These are phyloP conservation scores for Daldinia sp. DNA, from an alignment of 2,329 filamentous ascomycete genomes.

Conservation along the genomic window DNA sequence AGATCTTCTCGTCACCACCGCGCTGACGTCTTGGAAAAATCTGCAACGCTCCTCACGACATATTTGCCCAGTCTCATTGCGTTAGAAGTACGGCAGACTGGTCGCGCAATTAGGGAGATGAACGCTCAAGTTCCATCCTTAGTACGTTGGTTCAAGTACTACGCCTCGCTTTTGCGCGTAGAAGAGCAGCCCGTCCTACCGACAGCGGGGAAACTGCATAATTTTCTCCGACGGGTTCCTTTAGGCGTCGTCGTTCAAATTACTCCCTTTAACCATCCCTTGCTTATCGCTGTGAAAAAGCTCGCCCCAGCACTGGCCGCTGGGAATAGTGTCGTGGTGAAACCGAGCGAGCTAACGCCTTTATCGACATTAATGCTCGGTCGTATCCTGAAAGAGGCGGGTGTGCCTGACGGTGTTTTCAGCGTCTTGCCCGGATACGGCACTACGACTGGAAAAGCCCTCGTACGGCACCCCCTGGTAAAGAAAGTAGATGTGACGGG, in stretches of 20 bases:
- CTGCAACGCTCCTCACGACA: conserved; percentile 61
- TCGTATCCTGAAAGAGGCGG: conserved; percentile 69
- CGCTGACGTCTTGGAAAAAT: conserved; percentile 68
- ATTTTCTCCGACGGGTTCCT: conserved; percentile 62
- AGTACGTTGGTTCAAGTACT: conserved; percentile 76
- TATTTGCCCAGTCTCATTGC: conserved; percentile 65
- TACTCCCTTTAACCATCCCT: conserved; percentile 66
- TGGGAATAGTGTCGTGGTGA: conserved; percentile 67
- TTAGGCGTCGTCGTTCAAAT: conserved; percentile 66
- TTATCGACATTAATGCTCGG: conserved; percentile 68
- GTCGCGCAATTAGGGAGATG: conserved; percentile 74
- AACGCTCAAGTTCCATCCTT: conserved; percentile 71
- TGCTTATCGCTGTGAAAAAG: conserved; percentile 67
- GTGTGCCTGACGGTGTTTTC: conserved; percentile 75
- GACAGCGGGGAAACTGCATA: conserved; percentile 67
- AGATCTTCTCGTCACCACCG: conserved; percentile 63
- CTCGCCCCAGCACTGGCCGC: conserved; percentile 67
- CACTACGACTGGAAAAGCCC: conserved; percentile 58
- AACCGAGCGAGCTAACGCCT: conserved; percentile 70
- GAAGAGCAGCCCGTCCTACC: conserved; percentile 73
- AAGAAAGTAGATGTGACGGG: conserved; percentile 80
- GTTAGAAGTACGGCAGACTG: conserved; percentile 73
- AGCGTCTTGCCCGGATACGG: conserved; percentile 68
- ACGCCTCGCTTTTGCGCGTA: conserved; percentile 70
- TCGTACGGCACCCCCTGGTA: conserved; percentile 60